Evolutionary conservation across 805 yeast genomes (phyloP), one percentile per base, ranked within the genome.

Genomic region (Torulaspora delbrueckii): DNA sequence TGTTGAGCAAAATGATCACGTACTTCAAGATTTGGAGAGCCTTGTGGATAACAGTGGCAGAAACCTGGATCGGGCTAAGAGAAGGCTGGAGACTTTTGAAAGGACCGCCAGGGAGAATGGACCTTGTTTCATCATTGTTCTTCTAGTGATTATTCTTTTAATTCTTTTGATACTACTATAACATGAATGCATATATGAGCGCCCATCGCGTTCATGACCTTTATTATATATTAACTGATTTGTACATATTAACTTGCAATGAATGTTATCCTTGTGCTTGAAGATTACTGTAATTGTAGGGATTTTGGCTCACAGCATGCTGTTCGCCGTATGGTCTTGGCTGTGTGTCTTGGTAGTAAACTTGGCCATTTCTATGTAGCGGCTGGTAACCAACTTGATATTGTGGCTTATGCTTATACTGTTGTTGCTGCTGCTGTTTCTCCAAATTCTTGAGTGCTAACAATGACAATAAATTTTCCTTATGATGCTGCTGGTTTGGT

Each of bases 21-120:
- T 78, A 12, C 54, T 78, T 23, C 70, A 70, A 26, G 83, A 78
- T 52, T 56, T 78, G 31, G 84, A 79, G 50, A 58, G 59, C 19
- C 73, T 74, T 33, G 59, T 78, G 14, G 74, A 71, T 39, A 53
- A 62, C 26, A 67, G 74, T n/a, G 73, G 71, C 22, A 55, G 67
- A 28, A 67, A 70, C 30, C 55, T 78, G 10, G 53, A 57, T 2
- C 59, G 71, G 26, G 81, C 81, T 0, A 64, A 65, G 33, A 59
- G 59, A 28, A 65, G 72, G 45, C 53, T 78, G 39, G 61, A 57
- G 5, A 60, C 58, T 24, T 75, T 75, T 42, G 67, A 68, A 28
- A 62, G 62, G 13, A 69, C 67, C 24, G 66, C 77, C 12, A 69
- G 67, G 37, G 75, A 74, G 45, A 74, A 75, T 51, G 76, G 77